These are phyloP conservation scores for Nephelium lappaceum DNA, from an alignment of 345 rosid species.

Conservation along the genomic window DNA sequence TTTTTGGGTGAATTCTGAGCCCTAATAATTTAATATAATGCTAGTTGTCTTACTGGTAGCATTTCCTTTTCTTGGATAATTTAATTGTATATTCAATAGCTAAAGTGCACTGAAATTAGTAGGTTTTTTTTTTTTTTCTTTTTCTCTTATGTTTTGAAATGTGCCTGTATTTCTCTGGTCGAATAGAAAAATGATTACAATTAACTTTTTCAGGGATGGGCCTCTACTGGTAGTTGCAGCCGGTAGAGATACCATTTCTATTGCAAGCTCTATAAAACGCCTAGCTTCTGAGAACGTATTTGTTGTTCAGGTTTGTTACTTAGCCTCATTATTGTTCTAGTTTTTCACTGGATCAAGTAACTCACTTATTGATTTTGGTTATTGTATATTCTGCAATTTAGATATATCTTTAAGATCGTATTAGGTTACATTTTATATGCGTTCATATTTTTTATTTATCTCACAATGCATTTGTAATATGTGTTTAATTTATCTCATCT, in stretches of 20 bases:
- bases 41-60: neutral
- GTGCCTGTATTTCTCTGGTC: constrained; percentile 9
- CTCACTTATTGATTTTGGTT: neutral
- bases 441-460: neutral
- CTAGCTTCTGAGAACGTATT: constrained; percentile 86
- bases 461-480: neutral
- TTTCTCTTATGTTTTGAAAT: neutral
- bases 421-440: neutral
- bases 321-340: constrained; percentile 12
- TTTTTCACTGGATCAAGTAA: neutral
- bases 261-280: constrained; percentile 86
- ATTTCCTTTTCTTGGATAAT: neutral
- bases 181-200: neutral
- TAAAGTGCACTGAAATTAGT: neutral
- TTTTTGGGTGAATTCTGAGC: neutral
- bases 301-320: constrained; percentile 74
- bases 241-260: constrained; percentile 90
- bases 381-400: neutral
- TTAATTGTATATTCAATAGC: neutral
- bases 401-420: neutral
- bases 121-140: neutral
- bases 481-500: neutral
- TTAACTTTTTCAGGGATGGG: constrained; percentile 68
- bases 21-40: neutral
- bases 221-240: constrained; percentile 91